phyloP scores from a whole-genome alignment of 2,329 filamentous ascomycete genomes.

The Coniella lustricola region DNA sequence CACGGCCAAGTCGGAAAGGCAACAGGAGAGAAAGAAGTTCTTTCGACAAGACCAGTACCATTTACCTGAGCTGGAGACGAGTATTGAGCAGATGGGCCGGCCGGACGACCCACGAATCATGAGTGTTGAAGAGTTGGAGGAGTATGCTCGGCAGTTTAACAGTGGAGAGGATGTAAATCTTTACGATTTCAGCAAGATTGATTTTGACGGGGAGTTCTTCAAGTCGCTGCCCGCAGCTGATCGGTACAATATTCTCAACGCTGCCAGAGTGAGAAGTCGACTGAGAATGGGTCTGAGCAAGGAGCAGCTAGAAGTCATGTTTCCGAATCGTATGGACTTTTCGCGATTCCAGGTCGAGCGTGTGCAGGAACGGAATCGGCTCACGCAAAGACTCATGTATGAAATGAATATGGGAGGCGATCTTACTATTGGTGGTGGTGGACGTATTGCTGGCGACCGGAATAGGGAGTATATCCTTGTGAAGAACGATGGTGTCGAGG shows the following conservation, averaged over 20 bases:
- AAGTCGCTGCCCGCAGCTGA: constrained; percentile 82
- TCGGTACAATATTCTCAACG: constrained; percentile 95
- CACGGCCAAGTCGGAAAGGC: constrained; percentile 69
- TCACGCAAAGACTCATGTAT: constrained; percentile 92
- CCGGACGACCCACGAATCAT: constrained; percentile 93
- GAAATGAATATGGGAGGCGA: constrained; percentile 85
- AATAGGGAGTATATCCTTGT: constrained; percentile 93
- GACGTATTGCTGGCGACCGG: constrained; percentile 73
- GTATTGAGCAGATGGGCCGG: constrained; percentile 78
- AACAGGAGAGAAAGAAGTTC: constrained; percentile 68
- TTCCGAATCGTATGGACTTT: constrained; percentile 95
- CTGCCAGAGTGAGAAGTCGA: constrained; percentile 78
- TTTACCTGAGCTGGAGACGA: constrained; percentile 74
- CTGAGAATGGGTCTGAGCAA: constrained; percentile 95
- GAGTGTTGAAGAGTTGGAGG: constrained; percentile 88
- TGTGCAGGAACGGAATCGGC: constrained; percentile 83
- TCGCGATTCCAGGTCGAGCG: constrained; percentile 94
- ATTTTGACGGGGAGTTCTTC: constrained; percentile 95
- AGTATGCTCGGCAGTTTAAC: constrained; percentile 89
- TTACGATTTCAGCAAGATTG: constrained; percentile 98
- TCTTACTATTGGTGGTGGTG: constrained; percentile 57
- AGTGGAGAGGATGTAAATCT: constrained; percentile 83
- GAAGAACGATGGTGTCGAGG: constrained; percentile 90
- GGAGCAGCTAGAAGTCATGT: constrained; percentile 93
- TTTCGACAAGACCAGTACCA: constrained; percentile 93